Evolutionary conservation across 2,329 filamentous ascomycete genomes (phyloP), one percentile per base, ranked within the genome.

Genomic region (Colletotrichum tabaci): DNA sequence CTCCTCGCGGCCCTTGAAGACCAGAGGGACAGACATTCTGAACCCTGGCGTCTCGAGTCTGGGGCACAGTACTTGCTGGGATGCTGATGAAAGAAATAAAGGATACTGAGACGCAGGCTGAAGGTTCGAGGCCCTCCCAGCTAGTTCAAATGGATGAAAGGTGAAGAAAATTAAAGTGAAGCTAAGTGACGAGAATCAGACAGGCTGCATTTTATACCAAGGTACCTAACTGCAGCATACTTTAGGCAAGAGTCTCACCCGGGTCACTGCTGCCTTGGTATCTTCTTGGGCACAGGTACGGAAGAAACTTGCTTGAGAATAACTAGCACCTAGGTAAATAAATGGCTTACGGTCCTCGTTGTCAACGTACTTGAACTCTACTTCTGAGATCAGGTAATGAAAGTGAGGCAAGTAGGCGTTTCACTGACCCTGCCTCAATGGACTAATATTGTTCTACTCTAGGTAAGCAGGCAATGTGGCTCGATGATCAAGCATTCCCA

Each of bases 21-120:
- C 55, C 63, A 7, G 75, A 30, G 9, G 67, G 62, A 30, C 74
- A 69, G 38, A 76, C 75, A 77, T 71, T 16, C 13, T 5, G n/a
- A 42, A 3, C 6, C 5, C 7, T 38, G 30, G 18, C 5, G n/a
- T n/a, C 42, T 21, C 6, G 1, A 23, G 55, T 16, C 42, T 16
- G 12, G 12, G 55, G 13, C 6, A 42, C 18, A 40, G n/a, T 23
- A 23, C n/a, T 10, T 38, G 7, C 4, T 15, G 35, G 8, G 7
- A 18, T 44, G 35, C 12, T 23, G 53, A 2, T 13, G 12, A 18
- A 42, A 42, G 35, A 18, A 16, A 8, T 9, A 18, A n/a, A 16
- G 21, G 35, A n/a, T 18, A 21, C n/a, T n/a, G 4, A 6, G n/a
- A 7, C n/a, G 53, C 35, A 15, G 23, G 18, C 10, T 15, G 15